Evolutionary conservation across 1,139 yeast genomes (phyloP).

Genomic region (Yamadazyma diospyri): DNA sequence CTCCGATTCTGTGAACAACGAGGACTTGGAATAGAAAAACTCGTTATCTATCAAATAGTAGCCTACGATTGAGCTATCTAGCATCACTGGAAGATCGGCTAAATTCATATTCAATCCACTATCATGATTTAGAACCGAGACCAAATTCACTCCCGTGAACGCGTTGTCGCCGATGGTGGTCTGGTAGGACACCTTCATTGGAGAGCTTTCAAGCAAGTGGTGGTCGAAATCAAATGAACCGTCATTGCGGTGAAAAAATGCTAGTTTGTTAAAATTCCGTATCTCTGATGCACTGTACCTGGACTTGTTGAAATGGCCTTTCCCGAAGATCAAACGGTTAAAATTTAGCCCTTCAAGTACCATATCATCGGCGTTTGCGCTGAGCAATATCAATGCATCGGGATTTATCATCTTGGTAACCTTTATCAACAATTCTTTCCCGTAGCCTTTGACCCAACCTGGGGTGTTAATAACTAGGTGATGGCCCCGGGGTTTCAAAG

Average conservation of each 20-base stretch:
- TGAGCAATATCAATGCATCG: slow-evolving; percentile 44
- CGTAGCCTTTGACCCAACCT: slow-evolving; percentile 93
- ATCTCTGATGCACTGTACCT: slow-evolving; percentile 50
- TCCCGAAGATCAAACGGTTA: slow-evolving; percentile 18
- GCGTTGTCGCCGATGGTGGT: slow-evolving; percentile 13
- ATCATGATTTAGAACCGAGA: slow-evolving; percentile 35
- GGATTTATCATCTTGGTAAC: slow-evolving; percentile 51
- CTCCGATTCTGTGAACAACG: slow-evolving; percentile 6
- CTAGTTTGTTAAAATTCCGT: slow-evolving; percentile 46
- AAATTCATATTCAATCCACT: slow-evolving; percentile 21
- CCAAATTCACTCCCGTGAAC: slow-evolving; percentile 35
- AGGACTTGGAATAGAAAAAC: slow-evolving; percentile 10
- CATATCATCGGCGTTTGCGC: slow-evolving; percentile 21
- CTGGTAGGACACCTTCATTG: slow-evolving; percentile 47
- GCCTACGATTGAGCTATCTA: slow-evolving; percentile 57
- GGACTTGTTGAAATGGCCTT: slow-evolving; percentile 29
- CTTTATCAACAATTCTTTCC: slow-evolving; percentile 58
- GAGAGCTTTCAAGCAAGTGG: slow-evolving; percentile 48
- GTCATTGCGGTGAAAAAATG: slow-evolving; percentile 48
- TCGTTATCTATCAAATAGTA: slow-evolving; percentile 32
- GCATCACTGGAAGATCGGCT: slow-evolving; percentile 37
- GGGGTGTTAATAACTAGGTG: slow-evolving; percentile 75
- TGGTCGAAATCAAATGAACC: slow-evolving; percentile 39
- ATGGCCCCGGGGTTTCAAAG: slow-evolving; percentile 26
- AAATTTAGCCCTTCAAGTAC: slow-evolving; percentile 21